These are phyloP conservation scores for Calocera cornea DNA, from an alignment of 768 basidiomycete species.

Conservation along the genomic window DNA sequence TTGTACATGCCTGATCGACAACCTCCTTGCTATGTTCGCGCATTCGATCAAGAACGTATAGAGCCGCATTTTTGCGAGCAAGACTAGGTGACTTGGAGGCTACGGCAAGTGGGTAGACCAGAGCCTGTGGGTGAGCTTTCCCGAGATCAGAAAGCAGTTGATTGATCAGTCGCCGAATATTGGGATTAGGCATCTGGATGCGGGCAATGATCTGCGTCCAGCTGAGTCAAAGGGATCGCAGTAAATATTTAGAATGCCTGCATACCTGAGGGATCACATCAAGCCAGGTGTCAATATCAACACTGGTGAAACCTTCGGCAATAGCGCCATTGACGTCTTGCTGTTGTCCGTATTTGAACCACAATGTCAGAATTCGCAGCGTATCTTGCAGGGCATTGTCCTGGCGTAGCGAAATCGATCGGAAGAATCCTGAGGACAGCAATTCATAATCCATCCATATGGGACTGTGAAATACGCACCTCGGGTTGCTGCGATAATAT, in stretches of 20 bases:
- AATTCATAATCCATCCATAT: neutral
- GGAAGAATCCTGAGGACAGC: conserved; percentile 64
- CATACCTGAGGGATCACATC: conserved; percentile 94
- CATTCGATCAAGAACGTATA: conserved; percentile 83
- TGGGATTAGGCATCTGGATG: conserved; percentile 83
- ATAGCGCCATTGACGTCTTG: conserved; percentile 84
- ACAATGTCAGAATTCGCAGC: conserved; percentile 78
- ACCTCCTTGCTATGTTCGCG: conserved; percentile 75
- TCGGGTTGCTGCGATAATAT: conserved; percentile 87
- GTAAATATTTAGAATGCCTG: too few species aligned
- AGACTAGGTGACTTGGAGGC: conserved; percentile 89
- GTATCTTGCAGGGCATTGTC: conserved; percentile 91
- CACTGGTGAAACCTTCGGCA: conserved; percentile 68
- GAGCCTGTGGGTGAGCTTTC: conserved; percentile 90
- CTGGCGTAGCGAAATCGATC: conserved; percentile 78
- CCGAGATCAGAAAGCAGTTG: conserved; percentile 82
- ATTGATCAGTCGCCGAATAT: conserved; percentile 80
- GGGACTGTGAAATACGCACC: conserved; percentile 32
- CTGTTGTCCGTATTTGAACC: conserved; percentile 94
- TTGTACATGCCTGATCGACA: conserved; percentile 58
- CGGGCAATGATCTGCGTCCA: conserved; percentile 78
- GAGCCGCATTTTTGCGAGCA: conserved; percentile 67
- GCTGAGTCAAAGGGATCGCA: too few species aligned
- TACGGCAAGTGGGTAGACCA: conserved; percentile 91
- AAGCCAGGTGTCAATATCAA: conserved; percentile 95